Conservation (phyloP, 306 rosid genomes). For the Cucurbita ficifolia region DNA sequence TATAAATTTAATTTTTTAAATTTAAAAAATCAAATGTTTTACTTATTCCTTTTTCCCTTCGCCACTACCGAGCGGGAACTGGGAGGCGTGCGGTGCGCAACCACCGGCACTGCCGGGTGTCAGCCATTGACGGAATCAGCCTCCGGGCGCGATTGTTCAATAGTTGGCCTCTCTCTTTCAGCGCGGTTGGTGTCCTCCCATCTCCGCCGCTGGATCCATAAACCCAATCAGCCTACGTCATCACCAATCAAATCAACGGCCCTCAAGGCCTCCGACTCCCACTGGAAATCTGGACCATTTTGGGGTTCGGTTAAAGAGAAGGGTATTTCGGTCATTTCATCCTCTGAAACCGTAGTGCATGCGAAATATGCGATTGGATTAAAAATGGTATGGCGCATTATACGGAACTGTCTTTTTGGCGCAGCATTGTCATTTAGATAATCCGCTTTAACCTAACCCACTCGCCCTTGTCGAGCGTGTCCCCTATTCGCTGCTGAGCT, state of each 20-base stretch:
- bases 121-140: background rate
- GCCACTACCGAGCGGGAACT: too few relatives aligned
- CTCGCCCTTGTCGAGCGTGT: background rate
- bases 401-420: background rate
- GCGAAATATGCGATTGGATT: conserved; percentile 14
- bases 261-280: background rate
- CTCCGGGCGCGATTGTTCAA: background rate
- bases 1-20: too few relatives aligned
- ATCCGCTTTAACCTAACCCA: background rate
- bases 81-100: too few relatives aligned
- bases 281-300: background rate
- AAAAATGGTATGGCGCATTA: conserved; percentile 3
- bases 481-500: background rate
- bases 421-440: conserved; percentile 3
- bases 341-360: conserved; percentile 4
- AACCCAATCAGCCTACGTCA: conserved; percentile 7
- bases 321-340: background rate
- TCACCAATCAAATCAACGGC: conserved; percentile 7
- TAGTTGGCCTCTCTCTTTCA: conserved; percentile 15
- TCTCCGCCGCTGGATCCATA: conserved; percentile 5
- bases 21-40: too few relatives aligned
- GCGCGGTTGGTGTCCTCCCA: conserved; percentile 14
- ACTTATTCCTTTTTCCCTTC: too few relatives aligned
- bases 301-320: background rate
- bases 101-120: background rate